Base-by-base conservation (phyloP, 257 asterid genomes). In the Datura wrightii region DNA sequence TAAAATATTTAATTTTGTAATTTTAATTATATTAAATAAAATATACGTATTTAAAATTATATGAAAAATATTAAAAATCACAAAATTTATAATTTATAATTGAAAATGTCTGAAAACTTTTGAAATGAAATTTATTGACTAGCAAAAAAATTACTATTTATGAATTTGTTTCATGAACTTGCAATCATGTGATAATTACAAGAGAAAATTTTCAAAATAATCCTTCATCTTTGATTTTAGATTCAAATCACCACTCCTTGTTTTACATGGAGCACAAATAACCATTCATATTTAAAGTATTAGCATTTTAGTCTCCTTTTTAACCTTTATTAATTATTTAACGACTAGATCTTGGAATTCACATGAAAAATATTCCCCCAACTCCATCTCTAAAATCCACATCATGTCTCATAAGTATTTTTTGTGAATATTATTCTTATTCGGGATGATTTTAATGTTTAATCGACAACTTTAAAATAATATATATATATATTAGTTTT, bases 331-430 rank as follows among this genome's bases (percentile, higher is more conserved):
- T 2, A 52, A 10, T 60, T 19, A 8, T 60, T 60, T 60, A 19
- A 59, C 2, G 9, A 14, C 2, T 62, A 62, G 70, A 31, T 62
- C 70, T 62, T 31, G 41, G 31, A 9, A 62, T 62, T 24, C 16
- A 62, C 0, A 11, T 52, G 0, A 3, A 3, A 11, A 10, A 2
- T 0, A 11, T 1, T 1, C 0, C 16, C 13, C 3, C 6, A 24
- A 24, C 31, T 2, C 15, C 15, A 31, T 10, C 70, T 62, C 66
- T 14, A 59, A 59, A 59, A 59, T 59, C 37, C 10, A 4, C 14
- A 59, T 42, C 3, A 42, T 5, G 1, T 59, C 10, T 8, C 6
- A n/a, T n/a, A n/a, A n/a, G n/a, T n/a, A n/a, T n/a, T n/a, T n/a
- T n/a, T n/a, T n/a, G n/a, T n/a, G n/a, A n/a, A n/a, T n/a, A n/a